Conservation (phyloP, 2,329 filamentous ascomycete species). For the Dissoconium aciculare region DNA sequence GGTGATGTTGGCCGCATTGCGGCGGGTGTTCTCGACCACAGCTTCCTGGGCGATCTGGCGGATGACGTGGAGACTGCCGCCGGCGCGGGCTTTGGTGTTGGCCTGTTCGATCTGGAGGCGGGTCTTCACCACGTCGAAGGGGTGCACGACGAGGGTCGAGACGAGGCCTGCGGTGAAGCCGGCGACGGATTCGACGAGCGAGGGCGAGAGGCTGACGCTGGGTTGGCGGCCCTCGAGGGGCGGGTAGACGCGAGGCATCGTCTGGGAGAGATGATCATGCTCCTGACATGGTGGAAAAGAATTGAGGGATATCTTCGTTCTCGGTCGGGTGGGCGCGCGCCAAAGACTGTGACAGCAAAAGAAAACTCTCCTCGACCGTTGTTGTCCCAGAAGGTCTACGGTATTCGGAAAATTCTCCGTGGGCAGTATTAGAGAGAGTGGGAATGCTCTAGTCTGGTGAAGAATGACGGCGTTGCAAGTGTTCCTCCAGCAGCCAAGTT, state of each 20-base stretch:
- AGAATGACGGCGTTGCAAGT: too few relatives aligned
- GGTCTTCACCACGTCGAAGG: constrained; percentile 91
- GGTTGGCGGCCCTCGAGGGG: constrained; percentile 30
- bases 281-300: too few relatives aligned
- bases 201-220: constrained; percentile 51
- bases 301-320: too few relatives aligned
- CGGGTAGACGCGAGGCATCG: constrained; percentile 36
- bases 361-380: too few relatives aligned
- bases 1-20: neutral
- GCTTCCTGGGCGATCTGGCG: constrained; percentile 18
- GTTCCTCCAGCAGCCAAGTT: too few relatives aligned
- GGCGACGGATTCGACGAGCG: constrained; percentile 71
- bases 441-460: too few relatives aligned
- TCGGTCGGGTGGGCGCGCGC: too few relatives aligned
- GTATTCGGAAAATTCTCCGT: too few relatives aligned
- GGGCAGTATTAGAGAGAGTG: too few relatives aligned
- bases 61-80: constrained; percentile 17
- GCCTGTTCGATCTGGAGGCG: constrained; percentile 51
- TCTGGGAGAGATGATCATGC: constrained; percentile 2
- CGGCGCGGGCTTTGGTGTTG: constrained; percentile 11
- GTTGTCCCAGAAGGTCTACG: too few relatives aligned
- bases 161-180: constrained; percentile 79
- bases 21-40: constrained; percentile 5
- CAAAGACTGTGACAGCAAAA: too few relatives aligned
- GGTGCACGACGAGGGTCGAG: constrained; percentile 76